A percentile compares a stretch with the other conserved stretches of the same genome.
These are phyloP conservation scores for Fusarium paranaense DNA, from an alignment of 2,329 filamentous ascomycete species.

Conservation along the genomic window DNA sequence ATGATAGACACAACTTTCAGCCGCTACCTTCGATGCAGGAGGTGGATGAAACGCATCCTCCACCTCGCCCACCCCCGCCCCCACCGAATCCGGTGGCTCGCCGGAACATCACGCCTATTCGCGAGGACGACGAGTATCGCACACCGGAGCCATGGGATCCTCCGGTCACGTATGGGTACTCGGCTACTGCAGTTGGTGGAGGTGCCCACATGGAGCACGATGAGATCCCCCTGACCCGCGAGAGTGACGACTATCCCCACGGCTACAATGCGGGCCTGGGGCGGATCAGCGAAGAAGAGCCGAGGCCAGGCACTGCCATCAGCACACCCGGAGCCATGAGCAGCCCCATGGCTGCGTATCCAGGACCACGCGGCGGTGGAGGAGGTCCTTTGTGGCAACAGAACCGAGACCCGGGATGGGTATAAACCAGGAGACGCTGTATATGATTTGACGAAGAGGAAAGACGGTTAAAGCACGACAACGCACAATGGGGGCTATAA, in stretches of 20 bases:
- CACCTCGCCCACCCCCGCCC: conserved; percentile 2
- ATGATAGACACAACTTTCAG: conserved; percentile 40
- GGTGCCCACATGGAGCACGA: conserved; percentile 48
- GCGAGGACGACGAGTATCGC: conserved; percentile 21
- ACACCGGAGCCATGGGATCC: conserved; percentile 36
- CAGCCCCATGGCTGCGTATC: conserved; percentile 34
- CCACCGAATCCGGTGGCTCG: conserved; percentile 35
- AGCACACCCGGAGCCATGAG: conserved; percentile 34
- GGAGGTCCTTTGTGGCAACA: conserved; percentile 66
- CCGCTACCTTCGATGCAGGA: conserved; percentile 47
- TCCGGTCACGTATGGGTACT: conserved; percentile 30
- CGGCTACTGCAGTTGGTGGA: conserved; percentile 36
- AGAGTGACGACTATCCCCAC: conserved; percentile 59
- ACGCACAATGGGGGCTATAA: background rate
- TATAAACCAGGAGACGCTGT: conserved; percentile 60
- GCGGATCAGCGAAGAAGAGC: conserved; percentile 49
- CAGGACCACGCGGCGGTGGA: conserved; percentile 42
- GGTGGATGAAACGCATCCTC: conserved; percentile 34
- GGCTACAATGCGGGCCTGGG: conserved; percentile 57
- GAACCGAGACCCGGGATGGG: conserved; percentile 59
- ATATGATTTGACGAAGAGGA: conserved; percentile 10
- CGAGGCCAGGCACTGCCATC: conserved; percentile 36
- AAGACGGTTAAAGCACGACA: conserved; percentile 7
- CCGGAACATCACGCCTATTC: conserved; percentile 29
- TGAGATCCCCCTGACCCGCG: conserved; percentile 54